A percentile compares a stretch with the other conserved stretches of the same genome.
phyloP scores from a whole-genome alignment of 192 early-diverging fungal genomes.

The Chytriomyces hyalinus region DNA sequence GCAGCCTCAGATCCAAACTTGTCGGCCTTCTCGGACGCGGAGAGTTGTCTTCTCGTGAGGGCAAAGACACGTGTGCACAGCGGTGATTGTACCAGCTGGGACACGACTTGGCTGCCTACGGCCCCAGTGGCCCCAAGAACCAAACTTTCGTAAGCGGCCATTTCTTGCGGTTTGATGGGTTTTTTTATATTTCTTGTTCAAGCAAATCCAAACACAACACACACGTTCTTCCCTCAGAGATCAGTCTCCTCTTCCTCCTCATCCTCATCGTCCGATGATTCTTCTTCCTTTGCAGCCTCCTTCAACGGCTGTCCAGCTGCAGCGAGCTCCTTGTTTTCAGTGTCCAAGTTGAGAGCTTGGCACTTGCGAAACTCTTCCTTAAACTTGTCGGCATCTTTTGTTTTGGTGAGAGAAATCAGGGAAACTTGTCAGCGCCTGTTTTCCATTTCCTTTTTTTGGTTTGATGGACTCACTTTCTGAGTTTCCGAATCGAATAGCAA shows the following conservation, averaged over 20 bases:
- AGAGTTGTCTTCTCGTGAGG: neutral
- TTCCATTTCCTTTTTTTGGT: too few species aligned
- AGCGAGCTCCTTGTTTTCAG: constrained; percentile 38
- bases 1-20: neutral
- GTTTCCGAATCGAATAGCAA: constrained; percentile 97
- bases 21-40: neutral
- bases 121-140: constrained; percentile 4
- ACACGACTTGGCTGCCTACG: neutral
- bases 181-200: too few species aligned
- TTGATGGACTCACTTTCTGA: constrained; percentile 69
- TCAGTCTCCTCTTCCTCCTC: constrained; percentile 29
- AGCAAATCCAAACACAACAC: too few species aligned
- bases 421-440: neutral
- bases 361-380: constrained; percentile 83
- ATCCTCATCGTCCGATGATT: constrained; percentile 14
- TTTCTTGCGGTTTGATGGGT: too few species aligned
- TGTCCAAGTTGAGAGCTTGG: constrained; percentile 59
- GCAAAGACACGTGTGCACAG: neutral
- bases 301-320: constrained; percentile 21
- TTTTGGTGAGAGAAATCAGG: neutral
- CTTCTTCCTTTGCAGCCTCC: constrained; percentile 28
- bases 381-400: constrained; percentile 85
- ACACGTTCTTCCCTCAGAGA: neutral
- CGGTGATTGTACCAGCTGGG: neutral
- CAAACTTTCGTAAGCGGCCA: neutral